phyloP scores from a whole-genome alignment of 2,329 filamentous ascomycete species.

The Ceratocystis eucalypticola region DNA sequence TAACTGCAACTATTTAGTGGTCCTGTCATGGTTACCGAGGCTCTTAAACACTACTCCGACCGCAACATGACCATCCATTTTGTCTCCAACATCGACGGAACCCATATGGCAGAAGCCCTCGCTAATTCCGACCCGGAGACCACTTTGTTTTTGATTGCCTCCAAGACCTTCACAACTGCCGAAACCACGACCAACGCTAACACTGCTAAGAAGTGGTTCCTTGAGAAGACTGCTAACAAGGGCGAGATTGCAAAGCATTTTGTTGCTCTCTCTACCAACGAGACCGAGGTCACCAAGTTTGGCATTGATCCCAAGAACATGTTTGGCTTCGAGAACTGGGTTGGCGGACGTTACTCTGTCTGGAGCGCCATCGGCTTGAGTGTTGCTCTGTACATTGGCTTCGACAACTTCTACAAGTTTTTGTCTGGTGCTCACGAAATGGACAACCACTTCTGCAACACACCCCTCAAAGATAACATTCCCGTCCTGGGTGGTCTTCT shows the following conservation, averaged over 20 bases:
- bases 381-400: constrained; percentile 89
- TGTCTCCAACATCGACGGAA: constrained; percentile 98
- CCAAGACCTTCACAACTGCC: constrained; percentile 98
- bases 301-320: constrained; percentile 98
- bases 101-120: constrained; percentile 89
- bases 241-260: constrained; percentile 96
- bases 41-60: constrained; percentile 86
- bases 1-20: constrained; percentile 42
- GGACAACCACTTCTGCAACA: constrained; percentile 94
- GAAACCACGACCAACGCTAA: constrained; percentile 97
- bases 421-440: constrained; percentile 87
- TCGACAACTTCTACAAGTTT: constrained; percentile 95
- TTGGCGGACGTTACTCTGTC: constrained; percentile 93
- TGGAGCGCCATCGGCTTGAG: constrained; percentile 97
- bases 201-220: constrained; percentile 93
- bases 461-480: constrained; percentile 89
- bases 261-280: constrained; percentile 93
- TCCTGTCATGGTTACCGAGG: constrained; percentile 97
- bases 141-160: constrained; percentile 95
- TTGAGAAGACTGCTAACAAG: constrained; percentile 63
- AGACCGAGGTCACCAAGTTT: constrained; percentile 90
- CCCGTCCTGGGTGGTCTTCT: constrained; percentile 81
- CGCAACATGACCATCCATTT: constrained; percentile 84
- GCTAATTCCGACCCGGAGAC: constrained; percentile 85
- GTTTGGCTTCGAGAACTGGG: constrained; percentile 99